A percentile compares a stretch with the other conserved stretches of the same genome.
Conservation (phyloP, 1,139 yeast genomes). For the Yamadazyma triangularis region DNA sequence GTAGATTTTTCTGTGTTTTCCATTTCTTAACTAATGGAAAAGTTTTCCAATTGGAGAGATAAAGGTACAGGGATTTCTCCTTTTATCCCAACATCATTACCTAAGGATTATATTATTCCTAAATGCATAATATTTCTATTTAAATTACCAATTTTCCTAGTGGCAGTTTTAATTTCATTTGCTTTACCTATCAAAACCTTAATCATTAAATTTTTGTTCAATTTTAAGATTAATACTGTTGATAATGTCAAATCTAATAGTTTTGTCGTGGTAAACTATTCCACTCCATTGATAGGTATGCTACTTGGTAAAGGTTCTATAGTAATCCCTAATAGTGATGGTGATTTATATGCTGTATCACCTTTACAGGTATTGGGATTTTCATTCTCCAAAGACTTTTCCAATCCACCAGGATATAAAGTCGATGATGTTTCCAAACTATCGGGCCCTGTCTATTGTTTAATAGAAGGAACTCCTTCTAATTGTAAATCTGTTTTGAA, state of each 20-base stretch:
- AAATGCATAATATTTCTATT: slow-evolving; percentile 15
- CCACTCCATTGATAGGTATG: slow-evolving; percentile 39
- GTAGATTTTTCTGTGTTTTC: not conserved
- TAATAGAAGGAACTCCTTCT: slow-evolving; percentile 70
- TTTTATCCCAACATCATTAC: slow-evolving; percentile 48
- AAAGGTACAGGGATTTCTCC: slow-evolving; percentile 83
- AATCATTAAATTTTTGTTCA: slow-evolving; percentile 19
- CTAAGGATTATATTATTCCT: slow-evolving; percentile 5
- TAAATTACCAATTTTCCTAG: slow-evolving; percentile 24
- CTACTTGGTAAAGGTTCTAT: slow-evolving; percentile 22
- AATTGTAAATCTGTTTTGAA: slow-evolving; percentile 60
- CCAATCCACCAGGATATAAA: slow-evolving; percentile 11
- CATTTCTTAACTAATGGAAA: slow-evolving; percentile 48
- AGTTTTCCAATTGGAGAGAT: slow-evolving; percentile 70
- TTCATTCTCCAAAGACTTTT: slow-evolving; percentile 20
- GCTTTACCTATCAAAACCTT: slow-evolving; percentile 12
- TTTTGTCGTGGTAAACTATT: slow-evolving; percentile 47
- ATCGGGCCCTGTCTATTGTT: slow-evolving; percentile 35
- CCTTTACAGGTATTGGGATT: slow-evolving; percentile 30
- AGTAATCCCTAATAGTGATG: slow-evolving; percentile 40
- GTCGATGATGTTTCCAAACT: slow-evolving; percentile 18
- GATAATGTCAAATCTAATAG: slow-evolving; percentile 29
- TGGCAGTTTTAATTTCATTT: slow-evolving; percentile 8
- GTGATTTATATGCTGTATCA: slow-evolving; percentile 32
- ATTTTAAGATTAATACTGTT: slow-evolving; percentile 16